These are phyloP conservation scores for Coelastrella sp. DNA, from an alignment of 139 green algal genomes.

Conservation along the genomic window DNA sequence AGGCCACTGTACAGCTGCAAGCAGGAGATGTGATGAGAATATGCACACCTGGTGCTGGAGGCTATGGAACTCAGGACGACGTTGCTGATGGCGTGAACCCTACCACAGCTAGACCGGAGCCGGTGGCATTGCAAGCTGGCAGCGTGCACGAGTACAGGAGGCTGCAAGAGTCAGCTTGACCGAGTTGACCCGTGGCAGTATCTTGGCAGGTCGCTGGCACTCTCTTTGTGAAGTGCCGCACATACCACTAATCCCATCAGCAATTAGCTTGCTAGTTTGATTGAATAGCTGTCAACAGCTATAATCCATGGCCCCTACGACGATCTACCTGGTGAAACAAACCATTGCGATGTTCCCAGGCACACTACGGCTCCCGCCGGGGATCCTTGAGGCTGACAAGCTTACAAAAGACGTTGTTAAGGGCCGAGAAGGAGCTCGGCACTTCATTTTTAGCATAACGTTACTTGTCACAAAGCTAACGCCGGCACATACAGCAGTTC, in stretches of 20 bases:
- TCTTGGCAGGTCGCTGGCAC: neutral
- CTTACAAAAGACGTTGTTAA: too few relatives aligned
- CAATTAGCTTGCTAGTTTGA: too few relatives aligned
- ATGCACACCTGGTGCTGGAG: slow-evolving; percentile 82
- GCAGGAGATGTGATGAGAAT: slow-evolving; percentile 78
- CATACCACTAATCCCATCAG: neutral
- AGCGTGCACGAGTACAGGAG: slow-evolving; percentile 44
- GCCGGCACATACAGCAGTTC: neutral
- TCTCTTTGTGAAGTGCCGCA: neutral
- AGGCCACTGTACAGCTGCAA: slow-evolving; percentile 78
- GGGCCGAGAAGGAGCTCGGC: too few relatives aligned
- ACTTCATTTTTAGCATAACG: too few relatives aligned
- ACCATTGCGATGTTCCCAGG: too few relatives aligned
- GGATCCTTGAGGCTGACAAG: too few relatives aligned
- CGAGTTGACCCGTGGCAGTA: neutral
- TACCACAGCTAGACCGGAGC: neutral
- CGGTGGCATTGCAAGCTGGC: slow-evolving; percentile 13
- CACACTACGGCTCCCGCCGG: too few relatives aligned
- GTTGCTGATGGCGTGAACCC: neutral
- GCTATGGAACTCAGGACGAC: slow-evolving; percentile 49
- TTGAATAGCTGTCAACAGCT: too few relatives aligned
- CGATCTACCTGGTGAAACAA: too few relatives aligned
- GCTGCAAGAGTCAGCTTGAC: slow-evolving; percentile 41
- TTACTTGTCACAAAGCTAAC: neutral
- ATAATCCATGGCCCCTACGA: too few relatives aligned